phyloP scores from a whole-genome alignment of 1,284 basidiomycete species.

The Puccinia novopanici region DNA sequence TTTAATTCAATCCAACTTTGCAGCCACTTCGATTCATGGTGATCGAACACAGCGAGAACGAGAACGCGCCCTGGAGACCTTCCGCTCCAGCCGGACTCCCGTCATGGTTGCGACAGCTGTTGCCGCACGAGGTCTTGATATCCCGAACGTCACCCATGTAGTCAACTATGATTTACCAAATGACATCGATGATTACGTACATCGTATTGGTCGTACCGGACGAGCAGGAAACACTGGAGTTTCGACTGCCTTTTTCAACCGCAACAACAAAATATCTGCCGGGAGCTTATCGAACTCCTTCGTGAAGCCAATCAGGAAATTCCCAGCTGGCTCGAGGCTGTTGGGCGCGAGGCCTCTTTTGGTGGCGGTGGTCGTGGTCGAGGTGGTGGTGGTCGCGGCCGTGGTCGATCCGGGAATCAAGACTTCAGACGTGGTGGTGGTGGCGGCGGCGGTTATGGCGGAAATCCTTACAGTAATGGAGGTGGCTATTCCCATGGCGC shows the following conservation, averaged over 20 bases:
- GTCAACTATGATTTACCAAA: slow-evolving; percentile 96
- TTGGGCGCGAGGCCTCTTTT: slow-evolving; percentile 49
- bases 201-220: slow-evolving; percentile 97
- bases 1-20: slow-evolving; percentile 78
- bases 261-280: slow-evolving; percentile 87
- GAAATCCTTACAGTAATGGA: slow-evolving; percentile 26
- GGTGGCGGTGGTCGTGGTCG: slow-evolving; percentile 60
- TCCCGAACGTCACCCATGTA: slow-evolving; percentile 98
- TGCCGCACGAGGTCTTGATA: slow-evolving; percentile 97
- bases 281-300: slow-evolving; percentile 86
- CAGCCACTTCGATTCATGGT: slow-evolving; percentile 93
- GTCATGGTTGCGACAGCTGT: slow-evolving; percentile 98
- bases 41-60: slow-evolving; percentile 97
- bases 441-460: slow-evolving; percentile 46
- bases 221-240: slow-evolving; percentile 98
- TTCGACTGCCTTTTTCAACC: slow-evolving; percentile 89
- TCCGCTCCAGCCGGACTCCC: slow-evolving; percentile 90
- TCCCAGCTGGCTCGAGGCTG: slow-evolving; percentile 75
- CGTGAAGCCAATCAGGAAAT: slow-evolving; percentile 97
- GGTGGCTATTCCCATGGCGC: slow-evolving; percentile 48
- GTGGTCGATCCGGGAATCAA: slow-evolving; percentile 67
- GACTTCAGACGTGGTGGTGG: slow-evolving; percentile 62
- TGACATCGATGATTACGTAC: slow-evolving; percentile 98
- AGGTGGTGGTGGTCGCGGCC: slow-evolving; percentile 63
- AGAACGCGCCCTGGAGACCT: slow-evolving; percentile 90